Evolutionary conservation across 306 rosid species (phyloP).

Genomic region (Quillaja saponaria): DNA sequence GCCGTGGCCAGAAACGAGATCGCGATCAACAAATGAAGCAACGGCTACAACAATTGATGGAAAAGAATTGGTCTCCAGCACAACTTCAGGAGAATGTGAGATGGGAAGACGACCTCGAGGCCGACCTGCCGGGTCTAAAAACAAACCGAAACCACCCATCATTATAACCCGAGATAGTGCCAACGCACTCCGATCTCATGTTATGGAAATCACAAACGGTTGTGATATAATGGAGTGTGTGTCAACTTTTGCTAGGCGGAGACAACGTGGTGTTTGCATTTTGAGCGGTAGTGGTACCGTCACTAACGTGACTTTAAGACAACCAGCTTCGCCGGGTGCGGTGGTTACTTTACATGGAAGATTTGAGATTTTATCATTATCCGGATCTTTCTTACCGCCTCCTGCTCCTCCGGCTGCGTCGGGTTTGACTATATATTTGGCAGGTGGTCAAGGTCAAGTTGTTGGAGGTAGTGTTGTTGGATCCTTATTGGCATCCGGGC

Average conservation of each 20-base stretch:
- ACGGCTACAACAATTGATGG: constrained; percentile 26
- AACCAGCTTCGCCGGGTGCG: constrained; percentile 80
- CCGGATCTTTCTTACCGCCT: constrained; percentile 88
- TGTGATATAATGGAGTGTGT: constrained; percentile 84
- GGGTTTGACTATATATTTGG: constrained; percentile 73
- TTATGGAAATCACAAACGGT: constrained; percentile 75
- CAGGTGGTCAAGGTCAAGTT: constrained; percentile 92
- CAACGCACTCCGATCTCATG: constrained; percentile 85
- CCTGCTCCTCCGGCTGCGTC: constrained; percentile 82
- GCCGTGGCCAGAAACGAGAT: constrained; percentile 63
- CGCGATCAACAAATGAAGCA: constrained; percentile 44
- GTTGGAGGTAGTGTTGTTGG: constrained; percentile 90
- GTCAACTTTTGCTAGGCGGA: constrained; percentile 64
- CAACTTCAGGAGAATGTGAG: constrained; percentile 38
- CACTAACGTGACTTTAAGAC: constrained; percentile 80
- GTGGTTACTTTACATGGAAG: constrained; percentile 85
- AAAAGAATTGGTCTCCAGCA: constrained; percentile 39
- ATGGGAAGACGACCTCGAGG: constrained; percentile 74
- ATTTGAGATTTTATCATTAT: constrained; percentile 79
- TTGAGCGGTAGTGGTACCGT: constrained; percentile 89
- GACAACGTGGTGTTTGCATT: constrained; percentile 83
- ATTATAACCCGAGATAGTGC: constrained; percentile 90
- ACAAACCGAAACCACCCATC: constrained; percentile 92
- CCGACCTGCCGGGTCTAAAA: constrained; percentile 81
- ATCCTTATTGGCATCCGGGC: constrained; percentile 71